Percentiles rank a stretch among this genome's conserved stretches.
Conservation (phyloP, 805 yeast genomes). For the Schwanniomyces vanrijiae region DNA sequence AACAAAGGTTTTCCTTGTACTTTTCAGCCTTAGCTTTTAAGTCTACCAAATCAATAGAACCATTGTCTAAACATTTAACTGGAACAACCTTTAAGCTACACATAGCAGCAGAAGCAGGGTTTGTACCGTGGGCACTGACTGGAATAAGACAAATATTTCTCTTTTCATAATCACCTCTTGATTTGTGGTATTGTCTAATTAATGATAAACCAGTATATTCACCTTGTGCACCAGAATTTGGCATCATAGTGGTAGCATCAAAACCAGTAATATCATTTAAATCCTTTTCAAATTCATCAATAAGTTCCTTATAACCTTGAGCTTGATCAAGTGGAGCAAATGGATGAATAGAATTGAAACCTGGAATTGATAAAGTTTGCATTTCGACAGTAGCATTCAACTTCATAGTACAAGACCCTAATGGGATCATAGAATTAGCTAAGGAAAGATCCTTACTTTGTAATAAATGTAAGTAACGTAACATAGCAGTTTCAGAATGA, state of each 20-base stretch:
- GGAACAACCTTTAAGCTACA: slow-evolving; percentile 92
- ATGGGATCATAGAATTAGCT: slow-evolving; percentile 95
- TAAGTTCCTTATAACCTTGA: slow-evolving; percentile 76
- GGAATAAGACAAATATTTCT: slow-evolving; percentile 93
- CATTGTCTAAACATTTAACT: slow-evolving; percentile 81
- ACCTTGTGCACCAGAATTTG: slow-evolving; percentile 98
- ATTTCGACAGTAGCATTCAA: slow-evolving; percentile 93
- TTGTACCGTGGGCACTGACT: slow-evolving; percentile 97
- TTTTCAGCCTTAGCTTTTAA: slow-evolving; percentile 69
- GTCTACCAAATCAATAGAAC: slow-evolving; percentile 82
- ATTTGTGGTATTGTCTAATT: slow-evolving; percentile 71
- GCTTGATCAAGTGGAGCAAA: slow-evolving; percentile 90
- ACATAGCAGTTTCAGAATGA: slow-evolving; percentile 93
- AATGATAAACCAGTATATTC: slow-evolving; percentile 93
- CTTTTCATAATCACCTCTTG: slow-evolving; percentile 61
- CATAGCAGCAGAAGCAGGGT: slow-evolving; percentile 98
- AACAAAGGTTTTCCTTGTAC: slow-evolving; percentile 72
- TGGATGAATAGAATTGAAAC: slow-evolving; percentile 85
- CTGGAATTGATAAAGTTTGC: slow-evolving; percentile 94
- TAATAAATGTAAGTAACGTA: slow-evolving; percentile 81
- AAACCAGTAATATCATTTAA: slow-evolving; percentile 92
- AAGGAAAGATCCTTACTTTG: slow-evolving; percentile 88
- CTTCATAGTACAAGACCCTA: slow-evolving; percentile 98
- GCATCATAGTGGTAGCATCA: slow-evolving; percentile 87
- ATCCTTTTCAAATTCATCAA: slow-evolving; percentile 77